Evolutionary conservation across 2,329 filamentous ascomycete species (phyloP), one percentile per base, ranked within the genome.

Genomic region (Beauveria rudraprayagi): DNA sequence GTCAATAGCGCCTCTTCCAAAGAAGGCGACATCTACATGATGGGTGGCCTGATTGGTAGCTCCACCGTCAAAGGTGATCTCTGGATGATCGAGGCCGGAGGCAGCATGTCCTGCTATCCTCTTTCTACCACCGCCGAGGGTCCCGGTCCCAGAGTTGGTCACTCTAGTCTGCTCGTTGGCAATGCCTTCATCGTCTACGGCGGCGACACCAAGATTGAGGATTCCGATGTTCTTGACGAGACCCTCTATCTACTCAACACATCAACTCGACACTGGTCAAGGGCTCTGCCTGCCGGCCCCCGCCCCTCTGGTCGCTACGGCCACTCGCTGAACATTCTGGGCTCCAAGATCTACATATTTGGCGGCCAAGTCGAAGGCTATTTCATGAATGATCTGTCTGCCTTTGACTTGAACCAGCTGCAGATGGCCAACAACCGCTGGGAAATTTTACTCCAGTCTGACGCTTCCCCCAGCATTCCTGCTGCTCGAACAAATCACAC

Each of bases 131-230:
- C 92, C 0, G 90, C 92, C 22, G 94, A 99, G 74, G 94, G 94
- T 0, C 95, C 94, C 1, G 92, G 94, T 4, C 94, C 95, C 1
- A 85, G 94, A 77, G 94, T 99, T 57, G 94, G 94, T 3, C 94
- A 99, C 76, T 83, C 93, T 22, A 95, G 92, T 78, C 79, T 99
- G 69, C 81, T 99, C 17, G 94, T 99, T 59, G 95, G 95, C 62
- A 99, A 99, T 75, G 94, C 94, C 0, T 99, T 97, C 73, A 99
- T 99, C 67, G 94, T 99, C 14, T 99, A 97, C 71, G 95, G 94
- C 55, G 94, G 94, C 71, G 95, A 99, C 73, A 99, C 94, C 56
- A 99, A 99, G 75, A 89, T 96, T 71, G 92, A 97, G 60, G 94
- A 97, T 70, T 85, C 86, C 37, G 94, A 99, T 74, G 82, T 90